phyloP scores from a whole-genome alignment of 164 flowering plant genomes.

The Brasenia schreberi region DNA sequence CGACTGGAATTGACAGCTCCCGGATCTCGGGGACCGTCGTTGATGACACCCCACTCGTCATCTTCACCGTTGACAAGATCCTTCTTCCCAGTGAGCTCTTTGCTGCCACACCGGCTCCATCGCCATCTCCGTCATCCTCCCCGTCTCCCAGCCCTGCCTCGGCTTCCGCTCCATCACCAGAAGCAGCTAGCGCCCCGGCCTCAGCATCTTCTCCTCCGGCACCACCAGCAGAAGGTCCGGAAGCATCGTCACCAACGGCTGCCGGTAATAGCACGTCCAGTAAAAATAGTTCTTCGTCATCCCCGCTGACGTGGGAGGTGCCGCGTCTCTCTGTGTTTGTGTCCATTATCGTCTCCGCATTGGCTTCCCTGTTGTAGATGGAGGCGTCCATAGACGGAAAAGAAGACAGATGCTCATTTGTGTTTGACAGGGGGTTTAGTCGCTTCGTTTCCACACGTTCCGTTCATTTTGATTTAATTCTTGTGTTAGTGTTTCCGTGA shows the following conservation, averaged over 20 bases:
- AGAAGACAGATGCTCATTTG: conserved; percentile 5
- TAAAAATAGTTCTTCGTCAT: not conserved
- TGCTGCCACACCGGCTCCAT: conserved; percentile 53
- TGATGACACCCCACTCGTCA: conserved; percentile 55
- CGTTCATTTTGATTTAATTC: conserved; percentile 7
- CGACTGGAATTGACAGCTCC: conserved; percentile 65
- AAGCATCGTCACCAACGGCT: conserved; percentile 16
- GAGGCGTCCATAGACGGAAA: not conserved
- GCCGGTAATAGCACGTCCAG: conserved; percentile 5
- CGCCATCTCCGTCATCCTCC: conserved; percentile 46
- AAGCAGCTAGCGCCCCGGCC: conserved; percentile 20
- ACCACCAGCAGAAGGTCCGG: conserved; percentile 16
- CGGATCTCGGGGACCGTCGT: conserved; percentile 49
- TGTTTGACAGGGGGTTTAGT: not conserved
- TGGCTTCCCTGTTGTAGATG: not conserved
- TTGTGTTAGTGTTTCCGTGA: not conserved
- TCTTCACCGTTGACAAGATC: conserved; percentile 57
- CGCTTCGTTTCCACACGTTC: not conserved
- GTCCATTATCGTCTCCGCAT: not conserved
- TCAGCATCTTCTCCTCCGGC: conserved; percentile 31
- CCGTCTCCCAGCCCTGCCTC: conserved; percentile 33
- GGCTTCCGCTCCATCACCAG: conserved; percentile 17
- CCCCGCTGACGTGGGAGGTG: not conserved
- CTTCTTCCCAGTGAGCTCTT: conserved; percentile 72
- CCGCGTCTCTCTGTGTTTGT: not conserved